Percentiles rank a stretch among this genome's conserved stretches.
Evolutionary conservation across 768 basidiomycete species (phyloP).

Genomic region (Termitomyces eurrhizus): DNA sequence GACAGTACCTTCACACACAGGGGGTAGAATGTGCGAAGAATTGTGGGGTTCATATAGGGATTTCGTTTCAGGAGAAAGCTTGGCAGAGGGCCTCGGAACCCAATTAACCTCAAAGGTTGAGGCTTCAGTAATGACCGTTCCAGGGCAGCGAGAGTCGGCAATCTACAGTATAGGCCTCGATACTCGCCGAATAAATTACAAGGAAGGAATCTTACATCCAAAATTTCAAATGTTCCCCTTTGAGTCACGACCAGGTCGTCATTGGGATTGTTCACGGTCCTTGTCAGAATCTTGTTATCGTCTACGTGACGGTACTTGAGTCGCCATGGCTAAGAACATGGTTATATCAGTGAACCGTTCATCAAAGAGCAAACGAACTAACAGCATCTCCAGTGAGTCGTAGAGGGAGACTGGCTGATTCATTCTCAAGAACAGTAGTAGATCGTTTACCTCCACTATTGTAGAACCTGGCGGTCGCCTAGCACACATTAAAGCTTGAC

Average conservation of each 20-base stretch:
- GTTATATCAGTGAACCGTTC: conserved; percentile 1
- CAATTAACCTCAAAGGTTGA: conserved; percentile 70
- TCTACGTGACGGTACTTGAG: conserved; percentile 65
- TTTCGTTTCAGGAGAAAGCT: conserved; percentile 54
- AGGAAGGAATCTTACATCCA: conserved; percentile 45
- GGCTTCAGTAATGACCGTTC: conserved; percentile 56
- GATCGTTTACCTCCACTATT: conserved; percentile 54
- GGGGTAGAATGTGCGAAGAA: conserved; percentile 67
- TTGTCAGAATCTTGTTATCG: conserved; percentile 35
- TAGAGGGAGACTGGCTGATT: conserved; percentile 69
- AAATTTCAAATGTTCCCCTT: conserved; percentile 72
- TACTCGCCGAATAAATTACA: not conserved
- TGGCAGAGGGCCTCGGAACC: conserved; percentile 75
- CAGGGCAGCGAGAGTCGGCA: conserved; percentile 81
- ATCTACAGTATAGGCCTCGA: conserved; percentile 47
- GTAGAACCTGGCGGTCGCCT: conserved; percentile 91
- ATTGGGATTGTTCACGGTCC: conserved; percentile 57
- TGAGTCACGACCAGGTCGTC: conserved; percentile 68
- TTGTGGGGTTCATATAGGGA: conserved; percentile 60
- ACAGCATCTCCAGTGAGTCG: conserved; percentile 91
- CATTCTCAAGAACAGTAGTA: conserved; percentile 69
- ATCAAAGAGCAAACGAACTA: conserved; percentile 22
- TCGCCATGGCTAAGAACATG: conserved; percentile 71
- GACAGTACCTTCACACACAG: conserved; percentile 79
- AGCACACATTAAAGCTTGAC: not conserved